Evolutionary conservation across 352 stramenopile species (phyloP).

Genomic region (Pythium plurisporium): DNA sequence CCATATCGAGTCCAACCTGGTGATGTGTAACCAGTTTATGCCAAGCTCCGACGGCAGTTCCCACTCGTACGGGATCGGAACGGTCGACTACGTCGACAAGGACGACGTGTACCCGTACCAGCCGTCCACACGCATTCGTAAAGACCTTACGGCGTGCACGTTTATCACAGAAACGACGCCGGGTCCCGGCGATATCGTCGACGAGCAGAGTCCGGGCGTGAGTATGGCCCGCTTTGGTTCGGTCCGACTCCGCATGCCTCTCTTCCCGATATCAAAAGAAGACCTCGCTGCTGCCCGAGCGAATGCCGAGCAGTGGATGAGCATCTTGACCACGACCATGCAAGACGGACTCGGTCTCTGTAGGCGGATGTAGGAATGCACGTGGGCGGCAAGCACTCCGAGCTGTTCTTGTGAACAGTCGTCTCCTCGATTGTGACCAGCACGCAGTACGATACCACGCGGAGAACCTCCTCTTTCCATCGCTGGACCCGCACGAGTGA

Average conservation of each 20-base stretch:
- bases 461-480: too few species aligned
- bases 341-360: slow-evolving; percentile 12
- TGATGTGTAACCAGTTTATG: slow-evolving; percentile 11
- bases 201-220: slow-evolving; percentile 8
- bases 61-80: slow-evolving; percentile 6
- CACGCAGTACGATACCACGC: too few species aligned
- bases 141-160: slow-evolving; percentile 7
- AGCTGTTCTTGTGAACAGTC: too few species aligned
- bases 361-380: too few species aligned
- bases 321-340: slow-evolving; percentile 22
- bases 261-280: slow-evolving; percentile 10
- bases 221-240: slow-evolving; percentile 13
- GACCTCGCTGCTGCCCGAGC: slow-evolving; percentile 8
- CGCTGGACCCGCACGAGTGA: too few species aligned
- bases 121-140: slow-evolving; percentile 12
- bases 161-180: slow-evolving; percentile 13
- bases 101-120: slow-evolving; percentile 38
- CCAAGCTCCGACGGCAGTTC: background rate
- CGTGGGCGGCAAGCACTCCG: too few species aligned
- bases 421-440: too few species aligned
- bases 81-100: slow-evolving; percentile 31
- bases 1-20: slow-evolving; percentile 17
- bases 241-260: slow-evolving; percentile 4
- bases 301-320: slow-evolving; percentile 15
- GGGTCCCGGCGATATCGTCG: slow-evolving; percentile 1